Evolutionary conservation across 176 grass and related monocot genomes (phyloP).

Genomic region (Bromus sterilis): DNA sequence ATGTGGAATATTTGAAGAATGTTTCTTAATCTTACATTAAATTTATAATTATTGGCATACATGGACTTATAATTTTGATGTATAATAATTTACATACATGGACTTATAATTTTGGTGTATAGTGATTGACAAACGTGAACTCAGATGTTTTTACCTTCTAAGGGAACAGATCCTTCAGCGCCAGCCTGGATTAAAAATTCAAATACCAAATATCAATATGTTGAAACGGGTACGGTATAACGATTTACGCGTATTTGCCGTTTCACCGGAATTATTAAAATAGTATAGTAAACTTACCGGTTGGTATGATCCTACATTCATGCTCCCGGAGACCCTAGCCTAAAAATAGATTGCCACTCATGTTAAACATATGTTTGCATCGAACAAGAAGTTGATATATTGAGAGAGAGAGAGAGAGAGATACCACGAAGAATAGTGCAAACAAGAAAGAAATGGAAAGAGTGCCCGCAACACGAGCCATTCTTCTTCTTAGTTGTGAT

Average conservation of each 20-base stretch:
- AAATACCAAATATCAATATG: not conserved
- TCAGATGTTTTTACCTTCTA: not conserved
- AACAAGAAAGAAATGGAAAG: conserved; percentile 10
- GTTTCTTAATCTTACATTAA: not conserved
- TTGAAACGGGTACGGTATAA: not conserved
- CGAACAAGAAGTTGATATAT: not conserved
- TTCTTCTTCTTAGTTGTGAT: not conserved
- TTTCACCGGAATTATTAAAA: not conserved
- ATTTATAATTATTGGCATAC: not conserved
- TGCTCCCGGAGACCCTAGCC: not conserved
- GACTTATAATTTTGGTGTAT: not conserved
- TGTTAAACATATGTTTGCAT: not conserved
- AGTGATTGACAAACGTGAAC: not conserved
- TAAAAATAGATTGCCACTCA: not conserved
- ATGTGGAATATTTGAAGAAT: not conserved
- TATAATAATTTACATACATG: not conserved
- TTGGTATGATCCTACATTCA: not conserved
- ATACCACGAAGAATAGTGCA: conserved; percentile 7
- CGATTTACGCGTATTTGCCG: not conserved
- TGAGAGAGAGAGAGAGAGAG: not conserved
- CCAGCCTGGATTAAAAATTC: not conserved
- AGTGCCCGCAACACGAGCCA: not conserved
- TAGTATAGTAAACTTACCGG: not conserved
- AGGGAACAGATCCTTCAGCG: conserved; percentile 24
- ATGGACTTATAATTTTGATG: not conserved